These are phyloP conservation scores for Fusarium succisae DNA, from an alignment of 2,329 filamentous ascomycete genomes.

Conservation along the genomic window DNA sequence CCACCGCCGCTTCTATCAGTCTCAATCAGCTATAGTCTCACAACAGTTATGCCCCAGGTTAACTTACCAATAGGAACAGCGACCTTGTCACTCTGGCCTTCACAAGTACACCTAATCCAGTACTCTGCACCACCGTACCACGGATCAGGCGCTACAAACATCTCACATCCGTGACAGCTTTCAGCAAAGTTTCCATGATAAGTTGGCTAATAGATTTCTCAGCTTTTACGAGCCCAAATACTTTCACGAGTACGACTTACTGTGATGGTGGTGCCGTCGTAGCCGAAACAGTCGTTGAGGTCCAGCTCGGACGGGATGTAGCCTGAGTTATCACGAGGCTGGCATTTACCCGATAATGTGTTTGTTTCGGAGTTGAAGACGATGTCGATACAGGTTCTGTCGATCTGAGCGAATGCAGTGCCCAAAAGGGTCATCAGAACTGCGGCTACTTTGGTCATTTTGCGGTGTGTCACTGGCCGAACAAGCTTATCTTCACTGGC, in stretches of 20 bases:
- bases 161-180: neutral
- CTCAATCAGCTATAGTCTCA: neutral
- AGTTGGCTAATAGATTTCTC: neutral
- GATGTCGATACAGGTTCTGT: neutral
- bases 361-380: neutral
- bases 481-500: rapidly evolving
- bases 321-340: slow-evolving; percentile 2
- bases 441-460: neutral
- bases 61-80: neutral
- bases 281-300: slow-evolving; percentile 11
- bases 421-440: neutral
- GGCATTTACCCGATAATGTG: neutral
- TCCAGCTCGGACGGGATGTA: neutral
- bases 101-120: neutral
- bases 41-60: rapidly evolving
- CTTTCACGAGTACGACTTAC: neutral
- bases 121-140: neutral
- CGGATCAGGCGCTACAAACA: slow-evolving; percentile 1
- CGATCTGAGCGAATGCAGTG: neutral
- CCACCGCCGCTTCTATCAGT: neutral
- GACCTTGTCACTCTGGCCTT: neutral
- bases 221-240: rapidly evolving
- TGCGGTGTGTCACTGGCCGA: neutral
- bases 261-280: neutral
- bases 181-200: neutral